These are phyloP conservation scores for Botrytis fabae DNA, from an alignment of 2,329 filamentous ascomycete species.

Conservation along the genomic window DNA sequence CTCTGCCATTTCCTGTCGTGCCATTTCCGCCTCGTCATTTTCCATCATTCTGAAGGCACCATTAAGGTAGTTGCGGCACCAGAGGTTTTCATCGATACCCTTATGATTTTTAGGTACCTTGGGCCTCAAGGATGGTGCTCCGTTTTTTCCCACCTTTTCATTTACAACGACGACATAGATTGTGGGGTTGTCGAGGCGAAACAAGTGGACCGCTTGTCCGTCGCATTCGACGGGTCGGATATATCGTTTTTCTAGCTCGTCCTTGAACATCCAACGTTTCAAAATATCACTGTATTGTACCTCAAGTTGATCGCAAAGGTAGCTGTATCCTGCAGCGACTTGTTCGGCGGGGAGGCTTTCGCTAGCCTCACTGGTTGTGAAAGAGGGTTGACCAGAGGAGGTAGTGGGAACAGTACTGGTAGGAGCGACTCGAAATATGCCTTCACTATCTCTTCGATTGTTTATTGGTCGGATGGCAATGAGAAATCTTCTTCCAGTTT, in stretches of 20 bases:
- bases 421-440: conserved; percentile 19
- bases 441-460: conserved; percentile 23
- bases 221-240: neutral
- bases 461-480: conserved; percentile 14
- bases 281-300: conserved; percentile 27
- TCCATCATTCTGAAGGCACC: neutral
- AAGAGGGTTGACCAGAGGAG: neutral
- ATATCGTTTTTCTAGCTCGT: conserved; percentile 25
- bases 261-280: conserved; percentile 26
- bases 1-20: conserved; percentile 1
- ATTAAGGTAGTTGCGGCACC: neutral
- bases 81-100: conserved; percentile 14
- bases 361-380: neutral
- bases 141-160: neutral
- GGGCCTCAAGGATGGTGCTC: neutral
- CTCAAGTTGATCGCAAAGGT: conserved; percentile 23
- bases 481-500: neutral
- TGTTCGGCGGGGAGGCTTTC: neutral
- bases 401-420: too few relatives aligned
- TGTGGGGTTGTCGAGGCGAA: neutral
- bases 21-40: neutral
- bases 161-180: neutral
- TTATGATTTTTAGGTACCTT: neutral
- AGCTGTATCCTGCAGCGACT: conserved; percentile 24
- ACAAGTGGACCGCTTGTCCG: neutral